Percentiles rank a stretch among this genome's conserved stretches.
phyloP scores from a whole-genome alignment of 176 grass and related monocot species.

The Oryza nivara region DNA sequence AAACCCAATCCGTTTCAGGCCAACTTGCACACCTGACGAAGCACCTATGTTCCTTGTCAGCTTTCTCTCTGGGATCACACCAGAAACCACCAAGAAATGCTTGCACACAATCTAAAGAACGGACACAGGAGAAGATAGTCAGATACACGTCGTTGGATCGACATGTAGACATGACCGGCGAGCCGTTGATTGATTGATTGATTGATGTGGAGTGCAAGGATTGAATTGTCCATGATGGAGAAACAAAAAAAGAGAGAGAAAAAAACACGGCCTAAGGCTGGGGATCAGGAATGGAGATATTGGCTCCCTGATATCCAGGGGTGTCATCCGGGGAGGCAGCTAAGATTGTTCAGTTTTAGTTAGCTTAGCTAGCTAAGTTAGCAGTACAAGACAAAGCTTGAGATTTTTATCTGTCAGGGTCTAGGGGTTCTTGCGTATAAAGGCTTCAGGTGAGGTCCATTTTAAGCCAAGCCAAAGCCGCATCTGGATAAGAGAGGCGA shows the following conservation, averaged over 20 bases:
- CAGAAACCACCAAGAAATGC: conserved; percentile 30
- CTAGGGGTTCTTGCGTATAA: conserved; percentile 29
- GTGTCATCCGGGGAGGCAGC: neutral
- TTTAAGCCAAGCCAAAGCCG: conserved; percentile 33
- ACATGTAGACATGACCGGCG: neutral
- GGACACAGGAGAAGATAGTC: neutral
- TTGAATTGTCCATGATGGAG: neutral
- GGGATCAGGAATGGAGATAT: conserved; percentile 34
- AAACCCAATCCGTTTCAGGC: conserved; percentile 1
- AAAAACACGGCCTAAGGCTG: conserved; percentile 10
- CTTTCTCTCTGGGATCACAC: neutral
- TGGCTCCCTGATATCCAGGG: conserved; percentile 11
- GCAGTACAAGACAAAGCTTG: conserved; percentile 1
- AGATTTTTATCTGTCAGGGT: neutral
- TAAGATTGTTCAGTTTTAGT: neutral
- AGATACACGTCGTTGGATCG: conserved; percentile 2
- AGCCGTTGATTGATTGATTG: no score
- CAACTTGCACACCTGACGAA: conserved; percentile 30
- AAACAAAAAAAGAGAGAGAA: neutral
- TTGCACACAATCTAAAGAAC: conserved; percentile 43
- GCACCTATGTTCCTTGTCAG: neutral
- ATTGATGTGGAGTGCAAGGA: conserved; percentile 42
- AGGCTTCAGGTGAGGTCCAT: conserved; percentile 12
- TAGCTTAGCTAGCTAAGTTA: neutral
- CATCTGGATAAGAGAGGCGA: conserved; percentile 12